A percentile compares a stretch with the other conserved stretches of the same genome.
Evolutionary conservation across 352 stramenopile species (phyloP).

Genomic region (Paralagenidium karlingii): DNA sequence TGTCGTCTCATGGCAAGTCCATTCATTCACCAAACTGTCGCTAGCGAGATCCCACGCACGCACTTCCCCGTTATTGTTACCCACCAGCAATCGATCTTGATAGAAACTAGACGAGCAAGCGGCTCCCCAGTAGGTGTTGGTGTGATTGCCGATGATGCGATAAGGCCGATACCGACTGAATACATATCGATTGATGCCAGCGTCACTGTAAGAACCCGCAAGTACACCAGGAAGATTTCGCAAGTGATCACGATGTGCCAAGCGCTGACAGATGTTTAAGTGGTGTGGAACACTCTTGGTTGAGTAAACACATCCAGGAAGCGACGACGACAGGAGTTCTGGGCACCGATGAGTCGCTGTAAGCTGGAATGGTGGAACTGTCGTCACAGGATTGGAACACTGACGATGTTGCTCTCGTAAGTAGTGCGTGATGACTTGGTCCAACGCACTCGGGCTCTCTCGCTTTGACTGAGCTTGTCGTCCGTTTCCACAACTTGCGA

Average conservation of each 20-base stretch:
- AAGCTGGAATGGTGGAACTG: constrained; percentile 76
- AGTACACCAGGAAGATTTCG: constrained; percentile 27
- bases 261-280: constrained; percentile 45
- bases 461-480: background rate
- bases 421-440: constrained; percentile 81
- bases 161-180: constrained; percentile 68
- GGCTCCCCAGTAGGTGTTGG: constrained; percentile 35
- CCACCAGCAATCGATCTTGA: constrained; percentile 41
- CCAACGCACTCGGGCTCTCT: constrained; percentile 27
- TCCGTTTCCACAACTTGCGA: no score
- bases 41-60: constrained; percentile 41
- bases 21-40: constrained; percentile 57
- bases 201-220: constrained; percentile 42
- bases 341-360: constrained; percentile 57
- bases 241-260: constrained; percentile 34
- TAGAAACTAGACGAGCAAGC: constrained; percentile 51
- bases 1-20: constrained; percentile 55
- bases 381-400: constrained; percentile 76
- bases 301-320: no score
- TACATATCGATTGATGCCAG: constrained; percentile 61
- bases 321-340: constrained; percentile 30
- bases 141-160: constrained; percentile 38
- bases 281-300: no score
- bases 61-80: constrained; percentile 59
- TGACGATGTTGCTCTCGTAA: constrained; percentile 81